Conservation (phyloP, 2,329 filamentous ascomycete species). For the Arachnopeziza araneosa region DNA sequence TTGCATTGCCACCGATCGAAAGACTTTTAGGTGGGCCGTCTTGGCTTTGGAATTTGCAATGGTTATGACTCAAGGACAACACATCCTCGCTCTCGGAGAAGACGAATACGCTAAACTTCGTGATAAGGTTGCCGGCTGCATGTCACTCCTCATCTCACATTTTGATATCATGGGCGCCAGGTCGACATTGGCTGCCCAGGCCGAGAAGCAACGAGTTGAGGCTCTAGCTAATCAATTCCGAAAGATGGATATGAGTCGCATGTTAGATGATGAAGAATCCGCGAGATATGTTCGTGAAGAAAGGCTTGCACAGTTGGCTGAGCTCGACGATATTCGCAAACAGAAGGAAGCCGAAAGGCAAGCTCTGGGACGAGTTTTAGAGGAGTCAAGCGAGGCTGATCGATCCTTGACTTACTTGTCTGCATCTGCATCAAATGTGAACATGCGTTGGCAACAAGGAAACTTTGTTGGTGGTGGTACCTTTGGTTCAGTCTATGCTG, state of each 20-base stretch:
- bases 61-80: constrained; percentile 90
- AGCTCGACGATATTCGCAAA: constrained; percentile 72
- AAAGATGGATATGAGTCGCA: constrained; percentile 69
- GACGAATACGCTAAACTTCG: constrained; percentile 79
- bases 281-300: constrained; percentile 67
- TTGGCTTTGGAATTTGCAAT: constrained; percentile 93
- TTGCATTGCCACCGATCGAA: constrained; percentile 86
- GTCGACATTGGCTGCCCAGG: constrained; percentile 87
- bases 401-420: constrained; percentile 90
- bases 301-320: constrained; percentile 65
- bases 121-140: constrained; percentile 89
- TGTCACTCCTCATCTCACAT: constrained; percentile 94
- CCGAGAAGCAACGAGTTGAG: constrained; percentile 84
- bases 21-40: constrained; percentile 97
- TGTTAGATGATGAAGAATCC: constrained; percentile 80
- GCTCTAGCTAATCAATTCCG: constrained; percentile 70
- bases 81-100: constrained; percentile 86
- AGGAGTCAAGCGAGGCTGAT: constrained; percentile 93
- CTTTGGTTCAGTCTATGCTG: constrained; percentile 95
- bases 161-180: constrained; percentile 99
- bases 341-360: constrained; percentile 81
- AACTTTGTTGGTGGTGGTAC: constrained; percentile 95
- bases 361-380: constrained; percentile 81
- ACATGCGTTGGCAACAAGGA: constrained; percentile 97
- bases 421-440: constrained; percentile 90